Evolutionary conservation across 176 grass and related monocot species (phyloP), one percentile per base, ranked within the genome.

Genomic region (Carex scoparia): DNA sequence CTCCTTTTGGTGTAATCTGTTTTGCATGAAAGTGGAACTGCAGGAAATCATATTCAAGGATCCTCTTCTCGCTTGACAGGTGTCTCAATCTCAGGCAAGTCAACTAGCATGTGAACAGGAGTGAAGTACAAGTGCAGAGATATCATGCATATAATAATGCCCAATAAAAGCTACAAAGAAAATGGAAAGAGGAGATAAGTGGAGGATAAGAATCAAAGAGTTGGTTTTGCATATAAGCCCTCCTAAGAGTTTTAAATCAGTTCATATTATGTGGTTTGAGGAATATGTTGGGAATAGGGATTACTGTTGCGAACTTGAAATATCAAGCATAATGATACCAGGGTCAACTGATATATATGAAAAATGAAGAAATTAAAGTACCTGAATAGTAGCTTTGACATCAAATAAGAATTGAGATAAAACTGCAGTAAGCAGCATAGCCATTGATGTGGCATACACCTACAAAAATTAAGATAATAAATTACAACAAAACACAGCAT

Each of bases 391-490:
- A 69, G 91, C 89, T 71, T 90, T 99, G 83, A 94, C 80, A 84
- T 79, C 90, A 66, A 99, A 98, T 86, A 98, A 88, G 78, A 88
- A 98, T 90, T 93, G 84, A 37, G 96, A 95, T 63, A 95, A 81
- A 79, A 99, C 84, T 89, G 94, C 94, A 8, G 96, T 99, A 59
- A 99, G 88, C 74, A 99, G 85, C 96, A 99, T 95, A 19, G 96
- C 93, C 96, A 99, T 99, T 79, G 96, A 99, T 80, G 96, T 99
- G 86, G 96, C 92, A 85, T 99, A 99, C 4, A 99, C 95, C 96
- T 94, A 88, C 67, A 78, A 64, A 81, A 30, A 67, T 67, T 15
- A 81, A 88, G 66, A 75, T 80, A 23, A 64, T 23, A 23, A 61
- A 2, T 64, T 69, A 82, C 33, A 27, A 81, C 57, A 33, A 13